Conservation (phyloP, 331 rosid species). For the Malus hybrid region DNA sequence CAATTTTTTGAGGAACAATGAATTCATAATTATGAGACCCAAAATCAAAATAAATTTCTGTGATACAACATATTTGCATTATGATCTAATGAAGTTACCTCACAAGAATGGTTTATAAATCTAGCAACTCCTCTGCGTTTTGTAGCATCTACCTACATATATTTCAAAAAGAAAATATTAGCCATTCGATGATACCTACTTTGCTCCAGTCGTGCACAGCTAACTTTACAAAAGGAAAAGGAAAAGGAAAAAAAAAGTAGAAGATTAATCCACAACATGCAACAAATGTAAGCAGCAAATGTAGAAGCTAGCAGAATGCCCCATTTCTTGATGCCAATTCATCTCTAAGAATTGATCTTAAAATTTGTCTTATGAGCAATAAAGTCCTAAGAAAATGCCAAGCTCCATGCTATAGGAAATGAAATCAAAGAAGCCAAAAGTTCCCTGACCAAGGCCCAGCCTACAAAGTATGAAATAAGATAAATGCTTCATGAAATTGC, state of each 20-base stretch:
- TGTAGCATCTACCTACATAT: slow-evolving; percentile 92
- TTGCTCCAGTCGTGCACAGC: not conserved
- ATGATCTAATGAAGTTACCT: slow-evolving; percentile 43
- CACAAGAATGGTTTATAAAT: slow-evolving; percentile 93
- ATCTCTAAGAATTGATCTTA: not conserved
- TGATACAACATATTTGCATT: slow-evolving; percentile 1
- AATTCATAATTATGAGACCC: slow-evolving; percentile 4
- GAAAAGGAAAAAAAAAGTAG: not conserved
- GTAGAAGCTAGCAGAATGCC: not conserved
- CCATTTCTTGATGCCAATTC: not conserved
- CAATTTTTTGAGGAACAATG: not conserved
- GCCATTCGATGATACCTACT: not conserved
- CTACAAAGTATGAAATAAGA: not conserved
- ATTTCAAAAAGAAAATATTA: slow-evolving; percentile 16
- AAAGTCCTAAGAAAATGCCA: not conserved
- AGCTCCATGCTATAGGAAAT: not conserved
- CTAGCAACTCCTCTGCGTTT: slow-evolving; percentile 96
- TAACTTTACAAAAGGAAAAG: not conserved
- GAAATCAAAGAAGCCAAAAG: not conserved
- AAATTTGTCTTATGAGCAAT: not conserved
- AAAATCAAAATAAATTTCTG: not conserved
- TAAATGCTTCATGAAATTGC: not conserved
- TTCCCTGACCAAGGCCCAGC: not conserved
- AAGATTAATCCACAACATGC: not conserved
- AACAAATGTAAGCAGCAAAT: not conserved